Conservation (phyloP, 495 filamentous ascomycete genomes). For the Lepraria neglecta region DNA sequence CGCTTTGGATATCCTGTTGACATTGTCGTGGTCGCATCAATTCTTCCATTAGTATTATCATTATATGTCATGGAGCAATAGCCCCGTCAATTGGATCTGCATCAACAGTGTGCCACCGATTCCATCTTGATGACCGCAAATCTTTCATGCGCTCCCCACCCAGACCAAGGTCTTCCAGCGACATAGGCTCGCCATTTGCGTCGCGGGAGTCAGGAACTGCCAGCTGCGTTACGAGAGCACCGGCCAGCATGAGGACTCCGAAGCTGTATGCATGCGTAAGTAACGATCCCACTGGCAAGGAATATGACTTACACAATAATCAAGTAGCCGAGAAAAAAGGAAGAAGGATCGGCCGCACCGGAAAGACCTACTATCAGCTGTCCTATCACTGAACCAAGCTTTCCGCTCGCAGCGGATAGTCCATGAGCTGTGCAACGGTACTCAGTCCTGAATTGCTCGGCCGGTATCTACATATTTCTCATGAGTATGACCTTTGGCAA, state of each 20-base stretch:
- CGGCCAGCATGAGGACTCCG: background rate
- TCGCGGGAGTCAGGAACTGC: background rate
- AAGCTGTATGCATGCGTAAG: constrained; percentile 1
- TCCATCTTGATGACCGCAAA: background rate
- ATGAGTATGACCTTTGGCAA: too few species aligned
- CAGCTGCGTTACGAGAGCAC: background rate
- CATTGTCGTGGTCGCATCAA: too few species aligned
- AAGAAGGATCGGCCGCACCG: background rate
- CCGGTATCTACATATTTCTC: background rate
- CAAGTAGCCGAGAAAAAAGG: background rate
- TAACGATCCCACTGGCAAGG: background rate
- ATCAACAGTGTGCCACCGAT: background rate
- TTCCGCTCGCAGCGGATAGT: constrained; percentile 2
- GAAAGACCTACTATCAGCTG: constrained; percentile 1
- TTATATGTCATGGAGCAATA: too few species aligned
- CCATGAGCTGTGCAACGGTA: constrained; percentile 4
- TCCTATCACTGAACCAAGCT: constrained; percentile 7
- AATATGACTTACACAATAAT: background rate
- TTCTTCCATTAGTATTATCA: too few species aligned
- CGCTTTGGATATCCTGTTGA: too few species aligned
- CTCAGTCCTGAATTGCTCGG: background rate
- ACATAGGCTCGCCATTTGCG: background rate
- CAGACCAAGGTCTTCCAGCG: background rate
- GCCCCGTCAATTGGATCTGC: too few species aligned
- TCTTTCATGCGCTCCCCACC: background rate